Base-by-base conservation (phyloP, 306 rosid genomes). In the Rosa lucieae region DNA sequence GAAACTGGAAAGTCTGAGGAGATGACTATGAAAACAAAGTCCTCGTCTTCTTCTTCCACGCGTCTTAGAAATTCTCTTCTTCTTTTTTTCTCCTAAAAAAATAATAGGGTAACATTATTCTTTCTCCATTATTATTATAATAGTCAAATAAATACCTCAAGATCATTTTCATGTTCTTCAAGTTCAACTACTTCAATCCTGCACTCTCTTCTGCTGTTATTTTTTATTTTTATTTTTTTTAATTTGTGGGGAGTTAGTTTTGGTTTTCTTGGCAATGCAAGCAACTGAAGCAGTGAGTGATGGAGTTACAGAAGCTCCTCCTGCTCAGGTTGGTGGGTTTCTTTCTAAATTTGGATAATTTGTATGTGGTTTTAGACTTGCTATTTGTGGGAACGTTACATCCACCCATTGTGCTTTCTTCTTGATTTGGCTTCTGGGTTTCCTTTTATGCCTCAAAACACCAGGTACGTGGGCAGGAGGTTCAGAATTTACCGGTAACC, bases 401-500 rank as follows among this genome's bases (percentile, higher is more conserved):
- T n/a, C n/a, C n/a, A n/a, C n/a, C n/a, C n/a, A n/a, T 70, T n/a
- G 37, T 61, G 70, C 8, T 47, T 18, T 75, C 17, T 70, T n/a
- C 37, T 75, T 6, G 39, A 15, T 13, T 69, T 58, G 21, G 4
- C 43, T 61, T 75, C 43, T 81, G 35, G 13, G 11, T 61, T 46
- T 5, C 37, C 6, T 17, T 26, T 17, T 62, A 9, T 75, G 18
- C 46, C 35, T 61, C 72, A 29, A 10, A 52, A 44, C 21, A 44
- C 5, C 20, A 74, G 49, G 94, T 95, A 29, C 92, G 99, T 85
- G 82, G 90, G 63, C 87, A 84, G 56, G 99, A 90, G 84, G 99
- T 95, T 81, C 85, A 85, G 86, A 95, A 95, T 81, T 89, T 95
- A 78, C 99, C 99, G 0, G 99, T 95, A 74, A 95, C 99, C 43